These are phyloP conservation scores for Kockovaella imperatae DNA, from an alignment of 768 basidiomycete genomes.

Conservation along the genomic window DNA sequence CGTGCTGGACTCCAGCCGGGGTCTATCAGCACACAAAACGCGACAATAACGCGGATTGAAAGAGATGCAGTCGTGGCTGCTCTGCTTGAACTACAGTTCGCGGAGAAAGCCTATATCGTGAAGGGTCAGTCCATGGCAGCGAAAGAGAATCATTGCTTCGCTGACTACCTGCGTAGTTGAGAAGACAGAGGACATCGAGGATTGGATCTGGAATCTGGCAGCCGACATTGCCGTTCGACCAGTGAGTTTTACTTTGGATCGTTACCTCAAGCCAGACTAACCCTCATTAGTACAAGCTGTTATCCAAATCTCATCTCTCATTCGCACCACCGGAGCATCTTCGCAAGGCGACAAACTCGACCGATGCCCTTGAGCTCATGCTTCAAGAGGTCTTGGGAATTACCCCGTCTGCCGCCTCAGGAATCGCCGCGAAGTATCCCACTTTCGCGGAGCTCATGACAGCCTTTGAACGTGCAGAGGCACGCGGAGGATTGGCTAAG, in stretches of 20 bases:
- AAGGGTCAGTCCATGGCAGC: slow-evolving; percentile 29
- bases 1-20: slow-evolving; percentile 20
- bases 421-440: slow-evolving; percentile 30
- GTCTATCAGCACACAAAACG: background rate
- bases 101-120: slow-evolving; percentile 32
- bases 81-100: slow-evolving; percentile 38
- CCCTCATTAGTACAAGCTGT: slow-evolving; percentile 32
- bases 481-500: slow-evolving; percentile 15
- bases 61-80: slow-evolving; percentile 34
- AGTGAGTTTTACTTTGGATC: slow-evolving; percentile 16
- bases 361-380: slow-evolving; percentile 39
- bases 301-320: slow-evolving; percentile 41
- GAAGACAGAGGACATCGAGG: slow-evolving; percentile 40
- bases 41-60: slow-evolving; percentile 7
- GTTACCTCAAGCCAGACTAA: slow-evolving; percentile 2
- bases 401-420: slow-evolving; percentile 33
- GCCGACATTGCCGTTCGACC: slow-evolving; percentile 39
- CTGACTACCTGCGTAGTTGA: slow-evolving; percentile 27
- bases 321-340: slow-evolving; percentile 19
- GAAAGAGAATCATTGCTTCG: too few species aligned
- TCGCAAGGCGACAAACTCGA: slow-evolving; percentile 20
- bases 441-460: slow-evolving; percentile 38
- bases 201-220: slow-evolving; percentile 37
- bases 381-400: slow-evolving; percentile 42
- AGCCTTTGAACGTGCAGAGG: slow-evolving; percentile 35